Evolutionary conservation across 163 green algal species (phyloP).

Genomic region (Chlamydomonas reinhardtii): DNA sequence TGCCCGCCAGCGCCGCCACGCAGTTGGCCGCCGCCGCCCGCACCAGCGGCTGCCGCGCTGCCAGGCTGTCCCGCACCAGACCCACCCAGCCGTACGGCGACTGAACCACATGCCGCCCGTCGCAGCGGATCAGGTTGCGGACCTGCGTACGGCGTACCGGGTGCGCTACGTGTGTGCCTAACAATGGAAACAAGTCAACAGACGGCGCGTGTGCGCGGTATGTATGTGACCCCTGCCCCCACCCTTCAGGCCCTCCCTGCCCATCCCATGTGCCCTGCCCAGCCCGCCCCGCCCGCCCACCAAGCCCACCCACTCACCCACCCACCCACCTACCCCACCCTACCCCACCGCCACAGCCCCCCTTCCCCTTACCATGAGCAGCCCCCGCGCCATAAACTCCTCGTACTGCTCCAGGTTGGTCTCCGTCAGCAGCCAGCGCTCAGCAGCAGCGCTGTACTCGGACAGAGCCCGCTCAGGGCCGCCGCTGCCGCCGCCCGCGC

Average conservation of each 20-base stretch:
- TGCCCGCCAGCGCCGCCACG: slow-evolving; percentile 5
- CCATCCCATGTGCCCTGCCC: too few relatives aligned
- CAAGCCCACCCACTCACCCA: too few relatives aligned
- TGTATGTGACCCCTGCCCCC: too few relatives aligned
- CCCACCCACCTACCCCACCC: neutral
- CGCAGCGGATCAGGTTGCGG: slow-evolving; percentile 19
- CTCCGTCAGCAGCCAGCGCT: slow-evolving; percentile 27
- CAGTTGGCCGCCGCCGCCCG: slow-evolving; percentile 20
- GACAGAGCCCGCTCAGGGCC: too few relatives aligned
- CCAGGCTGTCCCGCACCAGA: slow-evolving; percentile 18
- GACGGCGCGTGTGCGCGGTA: too few relatives aligned
- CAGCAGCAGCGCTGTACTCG: neutral
- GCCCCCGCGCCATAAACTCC: slow-evolving; percentile 7
- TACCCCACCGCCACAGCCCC: neutral
- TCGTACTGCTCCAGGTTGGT: slow-evolving; percentile 17
- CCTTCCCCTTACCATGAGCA: slow-evolving; percentile 27
- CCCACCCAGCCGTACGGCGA: neutral
- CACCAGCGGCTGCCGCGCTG: slow-evolving; percentile 5
- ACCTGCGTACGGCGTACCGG: neutral
- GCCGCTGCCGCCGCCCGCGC: too few relatives aligned
- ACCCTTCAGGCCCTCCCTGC: too few relatives aligned
- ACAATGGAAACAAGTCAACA: too few relatives aligned
- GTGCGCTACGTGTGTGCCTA: neutral
- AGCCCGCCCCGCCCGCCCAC: too few relatives aligned
- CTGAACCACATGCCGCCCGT: neutral